phyloP scores from a whole-genome alignment of 345 rosid genomes.

The Eucalyptus paniculata region DNA sequence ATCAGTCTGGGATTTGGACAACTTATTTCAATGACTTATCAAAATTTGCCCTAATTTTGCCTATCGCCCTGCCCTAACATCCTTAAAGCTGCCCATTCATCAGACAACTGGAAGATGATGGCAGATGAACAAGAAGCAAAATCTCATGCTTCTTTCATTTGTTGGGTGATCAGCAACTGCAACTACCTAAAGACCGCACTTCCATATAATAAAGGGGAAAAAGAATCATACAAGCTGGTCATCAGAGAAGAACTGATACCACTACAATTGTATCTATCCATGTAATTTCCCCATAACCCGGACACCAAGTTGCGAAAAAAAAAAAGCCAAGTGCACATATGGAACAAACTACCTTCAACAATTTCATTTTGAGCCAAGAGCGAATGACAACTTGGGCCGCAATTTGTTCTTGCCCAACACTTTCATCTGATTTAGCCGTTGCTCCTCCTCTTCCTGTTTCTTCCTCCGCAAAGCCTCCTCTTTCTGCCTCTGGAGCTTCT shows the following conservation, averaged over 20 bases:
- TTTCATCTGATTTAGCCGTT: constrained; percentile 78
- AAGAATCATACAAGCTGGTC: not conserved
- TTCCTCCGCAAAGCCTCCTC: constrained; percentile 81
- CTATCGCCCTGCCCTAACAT: not conserved
- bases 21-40: not conserved
- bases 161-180: not conserved
- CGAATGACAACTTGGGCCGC: constrained; percentile 87
- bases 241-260: not conserved
- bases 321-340: not conserved
- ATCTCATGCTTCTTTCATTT: not conserved
- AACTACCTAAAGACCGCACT: not conserved
- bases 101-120: not conserved
- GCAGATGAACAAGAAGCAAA: not conserved
- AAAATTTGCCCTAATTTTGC: not conserved
- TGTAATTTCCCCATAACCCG: not conserved
- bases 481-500: constrained; percentile 69
- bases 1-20: not conserved
- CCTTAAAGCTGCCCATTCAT: not conserved
- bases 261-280: not conserved
- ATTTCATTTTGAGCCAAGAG: constrained; percentile 67
- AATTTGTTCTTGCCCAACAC: constrained; percentile 94
- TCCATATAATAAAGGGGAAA: not conserved
- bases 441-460: constrained; percentile 92
- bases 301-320: not conserved
- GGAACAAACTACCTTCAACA: not conserved